A percentile compares a stretch with the other conserved stretches of the same genome.
Evolutionary conservation across 2,329 filamentous ascomycete genomes (phyloP).

Genomic region (Verruconis gallopava): DNA sequence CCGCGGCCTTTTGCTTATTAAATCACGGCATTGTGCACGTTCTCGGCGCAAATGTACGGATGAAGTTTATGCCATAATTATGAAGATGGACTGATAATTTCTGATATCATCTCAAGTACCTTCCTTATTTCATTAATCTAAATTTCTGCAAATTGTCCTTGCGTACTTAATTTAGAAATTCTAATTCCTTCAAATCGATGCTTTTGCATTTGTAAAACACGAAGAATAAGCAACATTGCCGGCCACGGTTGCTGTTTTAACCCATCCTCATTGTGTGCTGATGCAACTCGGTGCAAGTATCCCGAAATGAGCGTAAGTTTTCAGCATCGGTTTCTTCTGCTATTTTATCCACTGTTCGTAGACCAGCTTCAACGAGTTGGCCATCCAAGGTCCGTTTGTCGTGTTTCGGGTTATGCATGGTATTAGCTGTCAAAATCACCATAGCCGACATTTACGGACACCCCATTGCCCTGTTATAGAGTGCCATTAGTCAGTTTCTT

Average conservation of each 20-base stretch:
- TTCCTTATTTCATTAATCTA: not conserved
- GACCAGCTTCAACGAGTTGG: slow-evolving; percentile 14
- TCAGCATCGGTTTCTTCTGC: slow-evolving; percentile 12
- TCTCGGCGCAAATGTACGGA: no score
- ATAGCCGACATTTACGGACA: slow-evolving; percentile 16
- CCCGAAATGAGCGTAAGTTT: slow-evolving; percentile 12
- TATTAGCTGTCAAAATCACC: slow-evolving; percentile 16
- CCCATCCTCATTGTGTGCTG: slow-evolving; percentile 11
- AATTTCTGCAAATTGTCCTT: not conserved
- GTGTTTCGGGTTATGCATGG: slow-evolving; percentile 14
- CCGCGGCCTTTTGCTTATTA: not conserved
- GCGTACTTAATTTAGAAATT: not conserved
- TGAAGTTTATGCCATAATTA: not conserved
- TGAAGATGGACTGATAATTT: not conserved
- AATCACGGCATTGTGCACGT: no score
- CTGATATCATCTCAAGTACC: not conserved
- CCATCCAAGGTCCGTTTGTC: slow-evolving; percentile 13
- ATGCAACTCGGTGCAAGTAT: slow-evolving; percentile 13
- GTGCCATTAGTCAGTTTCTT: slow-evolving; percentile 10
- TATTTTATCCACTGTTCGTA: slow-evolving; percentile 12
- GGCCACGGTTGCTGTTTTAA: slow-evolving; percentile 9
- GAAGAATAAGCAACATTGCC: not conserved
- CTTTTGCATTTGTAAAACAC: not conserved
- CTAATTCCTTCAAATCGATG: not conserved
- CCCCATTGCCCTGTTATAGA: slow-evolving; percentile 14